Evolutionary conservation across 169 alveolate genomes (phyloP).

Genomic region (Miamiensis avidus): DNA sequence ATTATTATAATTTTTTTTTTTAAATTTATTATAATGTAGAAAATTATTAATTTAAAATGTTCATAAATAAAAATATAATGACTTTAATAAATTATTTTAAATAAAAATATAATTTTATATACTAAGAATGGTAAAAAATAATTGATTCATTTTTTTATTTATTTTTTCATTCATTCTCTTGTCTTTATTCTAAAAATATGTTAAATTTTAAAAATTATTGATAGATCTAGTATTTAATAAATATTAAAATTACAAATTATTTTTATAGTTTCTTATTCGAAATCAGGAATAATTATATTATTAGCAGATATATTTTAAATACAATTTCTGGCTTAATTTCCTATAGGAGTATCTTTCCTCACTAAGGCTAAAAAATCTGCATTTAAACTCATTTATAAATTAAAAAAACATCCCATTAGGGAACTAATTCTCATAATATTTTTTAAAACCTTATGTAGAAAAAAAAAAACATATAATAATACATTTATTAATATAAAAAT

Average conservation of each 20-base stretch:
- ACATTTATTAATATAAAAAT: no score
- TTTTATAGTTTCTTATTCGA: not conserved
- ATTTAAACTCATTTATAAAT: not conserved
- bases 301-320: not conserved
- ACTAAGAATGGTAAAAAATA: no score
- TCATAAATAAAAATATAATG: no score
- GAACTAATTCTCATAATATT: not conserved
- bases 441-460: not conserved
- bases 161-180: no score
- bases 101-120: no score
- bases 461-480: not conserved
- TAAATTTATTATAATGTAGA: no score
- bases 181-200: not conserved
- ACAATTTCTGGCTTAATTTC: not conserved
- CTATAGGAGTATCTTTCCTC: not conserved
- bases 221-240: no score
- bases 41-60: no score
- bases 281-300: not conserved
- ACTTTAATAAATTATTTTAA: no score
- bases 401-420: not conserved
- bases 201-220: no score
- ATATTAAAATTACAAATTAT: not conserved
- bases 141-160: no score
- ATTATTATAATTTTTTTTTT: no score
- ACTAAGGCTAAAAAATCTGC: not conserved